Conservation (phyloP, 2,329 filamentous ascomycete species). For the Aspergillus neotritici region DNA sequence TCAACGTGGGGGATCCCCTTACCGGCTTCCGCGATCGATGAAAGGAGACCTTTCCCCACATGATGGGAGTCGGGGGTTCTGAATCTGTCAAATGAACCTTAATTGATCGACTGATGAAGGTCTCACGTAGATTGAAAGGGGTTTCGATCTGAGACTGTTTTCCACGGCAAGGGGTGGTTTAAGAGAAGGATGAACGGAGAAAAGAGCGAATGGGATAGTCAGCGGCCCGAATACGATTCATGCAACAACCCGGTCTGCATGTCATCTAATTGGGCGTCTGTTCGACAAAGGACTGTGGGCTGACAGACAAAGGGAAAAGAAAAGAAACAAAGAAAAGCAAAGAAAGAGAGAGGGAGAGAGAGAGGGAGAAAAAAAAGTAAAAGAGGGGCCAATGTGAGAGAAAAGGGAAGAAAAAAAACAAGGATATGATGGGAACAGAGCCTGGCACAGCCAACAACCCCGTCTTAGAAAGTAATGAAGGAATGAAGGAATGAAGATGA, state of each 20-base stretch:
- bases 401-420: too few relatives aligned
- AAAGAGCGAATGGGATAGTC: neutral
- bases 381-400: too few relatives aligned
- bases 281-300: conserved; percentile 1
- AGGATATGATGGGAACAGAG: neutral
- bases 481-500: neutral
- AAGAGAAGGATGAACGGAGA: neutral
- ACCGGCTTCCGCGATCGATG: conserved; percentile 42
- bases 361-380: neutral
- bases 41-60: conserved; percentile 51
- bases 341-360: neutral
- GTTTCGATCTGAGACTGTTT: too few relatives aligned
- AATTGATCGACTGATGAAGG: neutral
- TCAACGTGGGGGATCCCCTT: conserved; percentile 42
- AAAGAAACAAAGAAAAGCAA: conserved; percentile 1
- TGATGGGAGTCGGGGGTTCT: conserved; percentile 30
- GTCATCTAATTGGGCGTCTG: conserved; percentile 7
- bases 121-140: neutral
- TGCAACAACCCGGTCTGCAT: conserved; percentile 19
- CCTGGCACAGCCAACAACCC: neutral
- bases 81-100: neutral
- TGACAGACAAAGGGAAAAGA: conserved; percentile 3
- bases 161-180: neutral
- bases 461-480: neutral
- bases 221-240: conserved; percentile 4